These are phyloP conservation scores for Phoma sp. DNA, from an alignment of 2,329 filamentous ascomycete genomes.

Conservation along the genomic window DNA sequence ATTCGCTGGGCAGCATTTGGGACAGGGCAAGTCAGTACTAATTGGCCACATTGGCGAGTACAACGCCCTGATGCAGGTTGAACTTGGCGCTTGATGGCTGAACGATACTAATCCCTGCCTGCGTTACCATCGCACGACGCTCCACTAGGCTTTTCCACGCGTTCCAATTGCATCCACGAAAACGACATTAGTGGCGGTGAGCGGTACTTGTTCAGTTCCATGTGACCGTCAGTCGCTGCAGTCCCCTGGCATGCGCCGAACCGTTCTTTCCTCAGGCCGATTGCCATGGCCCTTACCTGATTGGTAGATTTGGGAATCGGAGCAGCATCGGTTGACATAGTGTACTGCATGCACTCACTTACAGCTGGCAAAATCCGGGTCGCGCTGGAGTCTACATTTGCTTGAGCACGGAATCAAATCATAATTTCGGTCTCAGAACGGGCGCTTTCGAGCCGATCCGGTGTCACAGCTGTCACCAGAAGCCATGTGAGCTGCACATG, in stretches of 20 bases:
- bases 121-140: conserved; percentile 33
- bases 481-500: conserved; percentile 40
- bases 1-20: conserved; percentile 29
- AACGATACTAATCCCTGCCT: conserved; percentile 24
- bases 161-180: conserved; percentile 27
- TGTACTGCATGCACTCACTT: conserved; percentile 3
- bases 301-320: conserved; percentile 1
- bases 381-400: background rate
- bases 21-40: conserved; percentile 13
- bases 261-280: conserved; percentile 6
- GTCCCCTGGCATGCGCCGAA: conserved; percentile 20
- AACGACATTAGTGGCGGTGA: conserved; percentile 30
- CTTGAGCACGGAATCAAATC: conserved; percentile 15
- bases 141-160: conserved; percentile 25
- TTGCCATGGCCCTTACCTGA: conserved; percentile 1
- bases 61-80: conserved; percentile 29
- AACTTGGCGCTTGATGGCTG: conserved; percentile 31
- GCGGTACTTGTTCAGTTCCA: conserved; percentile 25
- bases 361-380: background rate
- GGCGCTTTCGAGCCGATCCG: conserved; percentile 35
- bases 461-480: conserved; percentile 42
- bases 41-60: conserved; percentile 38
- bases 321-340: conserved; percentile 1
- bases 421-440: conserved; percentile 24
- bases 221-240: conserved; percentile 28